These are phyloP conservation scores for Backusella liffmaniae DNA, from an alignment of 192 early-diverging fungal species.

Conservation along the genomic window DNA sequence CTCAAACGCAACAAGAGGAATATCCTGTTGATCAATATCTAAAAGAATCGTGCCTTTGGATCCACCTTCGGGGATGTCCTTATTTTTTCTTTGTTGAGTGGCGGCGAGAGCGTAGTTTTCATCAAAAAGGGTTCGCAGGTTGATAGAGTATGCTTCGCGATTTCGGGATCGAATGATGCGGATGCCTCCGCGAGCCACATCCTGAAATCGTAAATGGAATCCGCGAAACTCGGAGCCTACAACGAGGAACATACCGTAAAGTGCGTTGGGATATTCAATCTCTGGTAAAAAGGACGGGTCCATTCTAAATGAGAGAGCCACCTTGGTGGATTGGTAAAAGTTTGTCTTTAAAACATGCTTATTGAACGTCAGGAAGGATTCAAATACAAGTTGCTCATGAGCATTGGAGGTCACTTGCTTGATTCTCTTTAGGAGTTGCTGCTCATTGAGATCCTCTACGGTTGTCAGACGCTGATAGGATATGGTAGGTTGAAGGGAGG, in stretches of 20 bases:
- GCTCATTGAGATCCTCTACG: slow-evolving; percentile 71
- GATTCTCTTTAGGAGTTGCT: slow-evolving; percentile 89
- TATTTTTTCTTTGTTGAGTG: slow-evolving; percentile 99
- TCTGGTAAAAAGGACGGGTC: slow-evolving; percentile 89
- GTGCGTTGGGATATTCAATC: slow-evolving; percentile 90
- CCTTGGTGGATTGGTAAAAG: slow-evolving; percentile 99
- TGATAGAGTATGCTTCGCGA: slow-evolving; percentile 95
- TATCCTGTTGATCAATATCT: slow-evolving; percentile 92
- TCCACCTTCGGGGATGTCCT: slow-evolving; percentile 99
- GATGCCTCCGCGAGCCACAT: slow-evolving; percentile 98
- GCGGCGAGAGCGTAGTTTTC: slow-evolving; percentile 98
- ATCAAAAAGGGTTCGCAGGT: slow-evolving; percentile 94
- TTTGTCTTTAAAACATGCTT: slow-evolving; percentile 98
- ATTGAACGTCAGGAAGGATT: slow-evolving; percentile 95
- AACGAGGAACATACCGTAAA: slow-evolving; percentile 96
- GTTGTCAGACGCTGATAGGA: slow-evolving; percentile 89
- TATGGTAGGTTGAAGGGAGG: slow-evolving; percentile 62
- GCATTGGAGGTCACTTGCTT: slow-evolving; percentile 85
- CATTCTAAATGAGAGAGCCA: slow-evolving; percentile 97
- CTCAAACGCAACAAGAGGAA: slow-evolving; percentile 91
- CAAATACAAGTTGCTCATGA: slow-evolving; percentile 94
- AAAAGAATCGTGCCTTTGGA: slow-evolving; percentile 98
- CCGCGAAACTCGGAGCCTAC: slow-evolving; percentile 98
- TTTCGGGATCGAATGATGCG: slow-evolving; percentile 97
- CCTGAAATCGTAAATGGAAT: slow-evolving; percentile 97